phyloP scores from a whole-genome alignment of 768 basidiomycete species.

The Naganishia vaughanmartiniae region DNA sequence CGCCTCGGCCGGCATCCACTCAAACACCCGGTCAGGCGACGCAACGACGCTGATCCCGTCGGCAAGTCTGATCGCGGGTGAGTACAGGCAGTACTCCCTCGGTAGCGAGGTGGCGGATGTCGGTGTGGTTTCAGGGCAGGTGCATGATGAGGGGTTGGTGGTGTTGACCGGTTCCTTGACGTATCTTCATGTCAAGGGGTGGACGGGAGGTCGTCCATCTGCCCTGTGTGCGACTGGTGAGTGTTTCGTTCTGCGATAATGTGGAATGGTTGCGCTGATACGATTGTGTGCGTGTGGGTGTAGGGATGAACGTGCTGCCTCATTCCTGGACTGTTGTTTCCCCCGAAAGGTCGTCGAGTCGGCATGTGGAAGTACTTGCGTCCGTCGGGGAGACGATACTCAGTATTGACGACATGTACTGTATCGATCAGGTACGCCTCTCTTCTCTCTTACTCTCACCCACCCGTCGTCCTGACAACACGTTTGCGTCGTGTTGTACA shows the following conservation, averaged over 20 bases:
- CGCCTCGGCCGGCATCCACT: constrained; percentile 11
- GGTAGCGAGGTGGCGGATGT: constrained; percentile 74
- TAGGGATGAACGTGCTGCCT: constrained; percentile 75
- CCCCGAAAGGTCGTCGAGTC: constrained; percentile 80
- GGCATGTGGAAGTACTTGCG: constrained; percentile 84
- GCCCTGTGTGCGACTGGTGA: constrained; percentile 71
- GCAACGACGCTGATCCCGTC: background rate
- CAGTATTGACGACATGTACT: constrained; percentile 83
- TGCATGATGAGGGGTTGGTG: constrained; percentile 82
- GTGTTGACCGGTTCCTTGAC: constrained; percentile 73
- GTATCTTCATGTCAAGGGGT: constrained; percentile 81
- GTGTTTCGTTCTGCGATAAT: constrained; percentile 38
- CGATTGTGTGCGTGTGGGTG: too few species aligned
- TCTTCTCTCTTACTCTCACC: background rate
- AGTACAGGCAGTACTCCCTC: constrained; percentile 79
- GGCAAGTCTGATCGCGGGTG: constrained; percentile 57
- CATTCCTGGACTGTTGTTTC: constrained; percentile 84
- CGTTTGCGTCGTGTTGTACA: background rate
- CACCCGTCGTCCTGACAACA: background rate
- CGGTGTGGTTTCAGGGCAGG: constrained; percentile 78
- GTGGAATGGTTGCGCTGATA: background rate
- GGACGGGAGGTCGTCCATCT: constrained; percentile 74
- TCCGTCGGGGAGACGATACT: constrained; percentile 76
- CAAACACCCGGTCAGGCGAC: background rate
- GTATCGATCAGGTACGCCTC: constrained; percentile 63